These are phyloP conservation scores for Camellia oleifera DNA, from an alignment of 179 eudicot genomes.

Conservation along the genomic window DNA sequence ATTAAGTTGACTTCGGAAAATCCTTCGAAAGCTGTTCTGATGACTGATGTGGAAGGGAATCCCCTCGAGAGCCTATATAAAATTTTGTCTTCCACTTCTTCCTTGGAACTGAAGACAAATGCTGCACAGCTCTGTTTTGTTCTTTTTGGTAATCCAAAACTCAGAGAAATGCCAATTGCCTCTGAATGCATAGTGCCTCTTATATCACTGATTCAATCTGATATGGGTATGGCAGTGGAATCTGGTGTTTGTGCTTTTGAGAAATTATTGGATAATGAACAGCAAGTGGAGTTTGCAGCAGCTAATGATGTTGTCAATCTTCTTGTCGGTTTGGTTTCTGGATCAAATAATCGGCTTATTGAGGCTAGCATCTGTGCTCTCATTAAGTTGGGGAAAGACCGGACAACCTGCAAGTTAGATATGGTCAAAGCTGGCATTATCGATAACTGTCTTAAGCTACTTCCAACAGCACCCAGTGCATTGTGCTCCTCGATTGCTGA, in stretches of 20 bases:
- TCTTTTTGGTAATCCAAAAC: constrained; percentile 48
- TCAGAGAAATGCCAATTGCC: constrained; percentile 46
- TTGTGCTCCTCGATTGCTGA: constrained; percentile 59
- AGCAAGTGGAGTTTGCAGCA: constrained; percentile 40
- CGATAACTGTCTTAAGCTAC: constrained; percentile 51
- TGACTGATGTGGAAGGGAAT: constrained; percentile 46
- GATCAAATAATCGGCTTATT: constrained; percentile 53
- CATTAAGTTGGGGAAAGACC: constrained; percentile 67
- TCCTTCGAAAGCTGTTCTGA: constrained; percentile 34
- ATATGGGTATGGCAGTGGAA: constrained; percentile 40
- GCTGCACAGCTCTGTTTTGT: constrained; percentile 60
- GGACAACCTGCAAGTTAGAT: constrained; percentile 58
- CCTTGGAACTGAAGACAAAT: constrained; percentile 45
- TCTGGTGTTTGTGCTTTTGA: constrained; percentile 65
- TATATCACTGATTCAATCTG: constrained; percentile 51
- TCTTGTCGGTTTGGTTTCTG: constrained; percentile 64
- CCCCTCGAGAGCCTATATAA: constrained; percentile 45
- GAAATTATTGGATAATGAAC: constrained; percentile 56
- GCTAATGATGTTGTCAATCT: constrained; percentile 43
- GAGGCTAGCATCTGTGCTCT: constrained; percentile 61
- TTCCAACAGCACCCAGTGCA: constrained; percentile 52
- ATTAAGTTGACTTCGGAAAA: constrained; percentile 46
- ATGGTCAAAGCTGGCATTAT: constrained; percentile 67
- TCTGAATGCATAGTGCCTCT: constrained; percentile 56
- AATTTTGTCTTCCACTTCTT: constrained; percentile 42